Base-by-base conservation (phyloP, 2,329 filamentous ascomycete species). In the Aspergillus latus region DNA sequence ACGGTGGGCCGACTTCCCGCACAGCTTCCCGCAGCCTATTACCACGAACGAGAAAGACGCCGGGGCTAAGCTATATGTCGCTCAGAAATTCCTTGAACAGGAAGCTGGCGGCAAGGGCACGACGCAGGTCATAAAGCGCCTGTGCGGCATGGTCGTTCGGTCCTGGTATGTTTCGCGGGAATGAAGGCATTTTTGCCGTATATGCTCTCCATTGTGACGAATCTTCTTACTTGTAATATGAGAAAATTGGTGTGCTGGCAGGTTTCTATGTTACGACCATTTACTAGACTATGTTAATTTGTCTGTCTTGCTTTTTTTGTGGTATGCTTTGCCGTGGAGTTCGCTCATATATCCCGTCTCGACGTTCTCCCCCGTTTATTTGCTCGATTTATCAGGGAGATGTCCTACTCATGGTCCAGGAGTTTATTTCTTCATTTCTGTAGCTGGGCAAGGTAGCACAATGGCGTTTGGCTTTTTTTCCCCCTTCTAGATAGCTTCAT, bases 91-190 rank as follows among this genome's bases (percentile, higher is more conserved):
- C 66, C 82, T 90, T 29, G 80, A 84, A 57, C 81, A 86, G 59
- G 85, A 89, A 67, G 81, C 85, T 7, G 79, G 81, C 54, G 81
- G 82, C 10, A 84, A 85, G n/a, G 87, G 86, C n/a, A 89, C 87
- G 1, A 90, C 85, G 1, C 89, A 90, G 60, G 85, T 89, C 47
- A 84, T 88, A 52, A 84, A 88, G 59, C 82, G 86, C n/a, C 78
- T 90, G 54, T 84, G 86, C 62, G 85, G 88, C 58, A 82, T 90
- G 69, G 86, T 86, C 3, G 77, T 82, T 28, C 78, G 84, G 59
- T 84, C 85, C 16, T 87, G 74, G 76, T 77, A 78, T 59, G 72
- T 74, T 49, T 71, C 69, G 47, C 69, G 73, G 56, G 72, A 71
- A 62, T 73, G 59, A 59, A 52, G 44, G n/a, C 45, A 50, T 26